phyloP scores from a whole-genome alignment of 78 protist genomes.

The slime mould (Dictyostelium discoideum) region dicty_2.7 NC_007090.3:884001-884500 shows the following conservation, averaged over 20 bases:
- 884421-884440: no score
- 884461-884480: no score
- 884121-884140: slow-evolving; percentile 70
- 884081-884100: slow-evolving; percentile 82
- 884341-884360: background rate
- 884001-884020: slow-evolving; percentile 61
- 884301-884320: slow-evolving; percentile 90
- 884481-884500: background rate
- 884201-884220: slow-evolving; percentile 84
- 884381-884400: background rate
- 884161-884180: slow-evolving; percentile 90
- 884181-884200: slow-evolving; percentile 83
- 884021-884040: slow-evolving; percentile 90
- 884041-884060: slow-evolving; percentile 78
- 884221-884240: slow-evolving; percentile 86
- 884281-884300: slow-evolving; percentile 86
- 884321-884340: slow-evolving; percentile 92
- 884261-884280: slow-evolving; percentile 88
- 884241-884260: slow-evolving; percentile 86
- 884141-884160: slow-evolving; percentile 80
- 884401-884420: no score
- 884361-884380: background rate
- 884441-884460: no score
- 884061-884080: slow-evolving; percentile 85
- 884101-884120: slow-evolving; percentile 63